Percentiles rank a stretch among this genome's conserved stretches.
phyloP scores from a whole-genome alignment of 495 filamentous ascomycete genomes.

The Baudoinia panamericana region DNA sequence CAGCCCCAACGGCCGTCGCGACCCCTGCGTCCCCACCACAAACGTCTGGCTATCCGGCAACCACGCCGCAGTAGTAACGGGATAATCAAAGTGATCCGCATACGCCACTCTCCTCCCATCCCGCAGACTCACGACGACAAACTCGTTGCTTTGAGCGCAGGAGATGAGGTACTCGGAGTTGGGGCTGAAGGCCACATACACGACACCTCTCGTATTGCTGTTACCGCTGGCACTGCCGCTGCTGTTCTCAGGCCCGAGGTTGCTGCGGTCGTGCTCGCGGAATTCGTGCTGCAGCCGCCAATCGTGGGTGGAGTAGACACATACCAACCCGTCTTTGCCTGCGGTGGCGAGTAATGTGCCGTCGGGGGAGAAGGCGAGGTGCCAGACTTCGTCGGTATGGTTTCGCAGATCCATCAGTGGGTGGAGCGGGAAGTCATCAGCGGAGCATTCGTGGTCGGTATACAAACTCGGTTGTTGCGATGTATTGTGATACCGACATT shows the following conservation, averaged over 20 bases:
- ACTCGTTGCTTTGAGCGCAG: conserved; percentile 52
- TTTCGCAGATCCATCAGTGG: conserved; percentile 53
- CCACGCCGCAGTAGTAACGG: conserved; percentile 81
- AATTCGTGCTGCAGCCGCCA: conserved; percentile 55
- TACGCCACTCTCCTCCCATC: conserved; percentile 48
- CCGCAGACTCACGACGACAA: conserved; percentile 13
- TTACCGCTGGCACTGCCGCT: too few relatives aligned
- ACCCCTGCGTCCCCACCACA: conserved; percentile 45
- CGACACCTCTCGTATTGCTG: conserved; percentile 47
- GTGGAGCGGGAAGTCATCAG: conserved; percentile 61
- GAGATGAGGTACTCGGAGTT: conserved; percentile 75
- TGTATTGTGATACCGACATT: conserved; percentile 82
- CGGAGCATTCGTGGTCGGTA: conserved; percentile 73
- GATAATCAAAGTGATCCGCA: conserved; percentile 58
- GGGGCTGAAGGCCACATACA: conserved; percentile 78
- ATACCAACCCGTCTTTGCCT: conserved; percentile 56
- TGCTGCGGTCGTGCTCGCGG: conserved; percentile 33
- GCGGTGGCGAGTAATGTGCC: conserved; percentile 73
- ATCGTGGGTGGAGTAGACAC: conserved; percentile 67
- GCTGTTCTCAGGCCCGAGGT: neutral
- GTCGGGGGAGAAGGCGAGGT: conserved; percentile 78
- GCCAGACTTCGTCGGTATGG: conserved; percentile 81
- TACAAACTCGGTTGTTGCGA: conserved; percentile 71
- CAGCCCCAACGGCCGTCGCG: conserved; percentile 11
- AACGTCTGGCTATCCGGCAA: conserved; percentile 63